Conservation (phyloP, 352 stramenopile genomes). For the Globisporangium canariense region DNA sequence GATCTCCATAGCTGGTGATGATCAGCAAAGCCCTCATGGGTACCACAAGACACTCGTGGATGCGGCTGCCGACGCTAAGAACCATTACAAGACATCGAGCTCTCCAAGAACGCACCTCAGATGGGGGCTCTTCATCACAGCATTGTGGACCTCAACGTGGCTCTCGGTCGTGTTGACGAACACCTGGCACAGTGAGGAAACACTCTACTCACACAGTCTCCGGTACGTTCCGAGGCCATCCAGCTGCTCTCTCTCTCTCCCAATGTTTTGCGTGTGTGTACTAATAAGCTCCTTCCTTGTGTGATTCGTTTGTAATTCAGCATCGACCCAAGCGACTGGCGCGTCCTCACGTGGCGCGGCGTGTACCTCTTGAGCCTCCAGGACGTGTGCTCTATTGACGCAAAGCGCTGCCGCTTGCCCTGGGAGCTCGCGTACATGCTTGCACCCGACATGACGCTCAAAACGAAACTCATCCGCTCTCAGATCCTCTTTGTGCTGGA, state of each 20-base stretch:
- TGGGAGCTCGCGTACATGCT: constrained; percentile 26
- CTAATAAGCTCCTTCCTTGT: no score
- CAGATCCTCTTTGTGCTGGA: constrained; percentile 19
- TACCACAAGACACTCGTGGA: no score
- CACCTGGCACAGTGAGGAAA: constrained; percentile 35
- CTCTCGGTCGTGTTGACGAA: constrained; percentile 27
- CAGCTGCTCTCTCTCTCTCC: no score
- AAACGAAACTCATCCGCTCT: constrained; percentile 25
- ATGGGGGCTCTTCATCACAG: constrained; percentile 4
- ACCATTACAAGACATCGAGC: no score
- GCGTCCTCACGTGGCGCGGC: constrained; percentile 32
- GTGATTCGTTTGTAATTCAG: constrained; percentile 20
- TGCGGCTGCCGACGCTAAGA: no score
- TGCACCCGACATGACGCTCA: constrained; percentile 25
- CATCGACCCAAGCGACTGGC: constrained; percentile 53
- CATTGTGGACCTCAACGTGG: constrained; percentile 13
- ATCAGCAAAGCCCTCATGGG: no score
- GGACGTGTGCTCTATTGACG: constrained; percentile 10
- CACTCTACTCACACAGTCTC: constrained; percentile 33
- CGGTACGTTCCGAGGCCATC: no score
- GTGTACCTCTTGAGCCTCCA: background rate
- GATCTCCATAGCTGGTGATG: no score
- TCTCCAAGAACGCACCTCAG: no score
- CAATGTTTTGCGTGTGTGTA: no score
- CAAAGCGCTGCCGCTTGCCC: constrained; percentile 18